A percentile compares a stretch with the other conserved stretches of the same genome.
Evolutionary conservation across 2,329 filamentous ascomycete genomes (phyloP).

Genomic region (Pseudogymnoascus sp.): DNA sequence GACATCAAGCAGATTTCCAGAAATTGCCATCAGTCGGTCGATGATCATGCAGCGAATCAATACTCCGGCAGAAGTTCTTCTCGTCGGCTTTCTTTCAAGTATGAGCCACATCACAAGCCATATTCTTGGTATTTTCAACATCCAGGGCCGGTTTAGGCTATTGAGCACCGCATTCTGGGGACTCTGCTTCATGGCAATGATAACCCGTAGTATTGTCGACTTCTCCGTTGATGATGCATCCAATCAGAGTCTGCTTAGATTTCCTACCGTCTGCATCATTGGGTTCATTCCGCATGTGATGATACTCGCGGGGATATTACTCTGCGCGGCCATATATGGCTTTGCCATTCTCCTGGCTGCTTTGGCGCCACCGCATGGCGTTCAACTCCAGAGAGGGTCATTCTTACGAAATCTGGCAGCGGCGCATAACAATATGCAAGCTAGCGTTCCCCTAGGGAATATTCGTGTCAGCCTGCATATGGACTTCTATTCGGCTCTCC

Average conservation of each 20-base stretch:
- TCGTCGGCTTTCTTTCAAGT: constrained; percentile 79
- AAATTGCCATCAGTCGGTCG: constrained; percentile 47
- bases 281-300: constrained; percentile 93
- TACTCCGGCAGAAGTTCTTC: constrained; percentile 77
- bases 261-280: constrained; percentile 89
- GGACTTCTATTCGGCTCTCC: constrained; percentile 88
- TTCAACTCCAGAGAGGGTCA: constrained; percentile 25
- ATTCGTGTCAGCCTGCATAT: constrained; percentile 77
- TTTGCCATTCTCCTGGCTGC: constrained; percentile 71
- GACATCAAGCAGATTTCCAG: constrained; percentile 25
- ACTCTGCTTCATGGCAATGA: constrained; percentile 77
- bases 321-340: constrained; percentile 69
- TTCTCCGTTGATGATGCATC: constrained; percentile 53
- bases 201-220: constrained; percentile 64
- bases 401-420: constrained; percentile 54
- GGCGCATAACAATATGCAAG: constrained; percentile 85
- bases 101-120: constrained; percentile 86
- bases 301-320: constrained; percentile 67
- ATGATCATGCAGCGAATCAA: constrained; percentile 76
- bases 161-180: constrained; percentile 86
- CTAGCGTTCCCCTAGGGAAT: constrained; percentile 74
- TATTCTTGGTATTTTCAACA: constrained; percentile 67
- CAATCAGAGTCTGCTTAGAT: constrained; percentile 64
- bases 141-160: constrained; percentile 73
- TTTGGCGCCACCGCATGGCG: constrained; percentile 38